phyloP scores from a whole-genome alignment of 768 basidiomycete genomes.

The Xerocomellus amylosporus region DNA sequence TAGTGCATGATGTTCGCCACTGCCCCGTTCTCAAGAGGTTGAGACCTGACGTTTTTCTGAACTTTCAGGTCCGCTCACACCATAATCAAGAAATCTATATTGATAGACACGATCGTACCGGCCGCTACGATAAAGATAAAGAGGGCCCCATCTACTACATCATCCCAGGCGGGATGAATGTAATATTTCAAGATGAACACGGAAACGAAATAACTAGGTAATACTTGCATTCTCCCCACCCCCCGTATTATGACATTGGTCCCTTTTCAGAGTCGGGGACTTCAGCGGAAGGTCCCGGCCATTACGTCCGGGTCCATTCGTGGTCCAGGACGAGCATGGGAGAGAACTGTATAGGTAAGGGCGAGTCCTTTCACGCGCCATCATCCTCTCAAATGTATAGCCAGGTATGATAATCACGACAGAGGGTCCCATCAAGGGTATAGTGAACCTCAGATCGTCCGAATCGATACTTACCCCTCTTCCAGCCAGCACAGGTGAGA shows the following conservation, averaged over 20 bases:
- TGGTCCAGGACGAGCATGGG: conserved; percentile 61
- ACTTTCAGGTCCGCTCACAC: conserved; percentile 24
- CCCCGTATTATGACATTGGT: neutral
- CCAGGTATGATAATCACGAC: conserved; percentile 28
- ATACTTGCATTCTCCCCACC: neutral
- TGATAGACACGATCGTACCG: conserved; percentile 21
- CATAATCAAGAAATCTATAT: conserved; percentile 21
- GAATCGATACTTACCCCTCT: conserved; percentile 22
- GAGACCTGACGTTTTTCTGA: conserved; percentile 9
- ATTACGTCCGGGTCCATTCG: conserved; percentile 40
- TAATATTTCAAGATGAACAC: conserved; percentile 64
- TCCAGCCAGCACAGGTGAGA: conserved; percentile 21
- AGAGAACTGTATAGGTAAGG: conserved; percentile 54
- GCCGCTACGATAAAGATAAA: conserved; percentile 20
- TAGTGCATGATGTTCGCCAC: conserved; percentile 14
- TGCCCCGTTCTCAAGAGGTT: neutral
- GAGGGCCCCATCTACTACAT: conserved; percentile 51
- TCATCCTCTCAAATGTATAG: conserved; percentile 1
- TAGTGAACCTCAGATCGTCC: conserved; percentile 27
- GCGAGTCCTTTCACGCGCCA: neutral
- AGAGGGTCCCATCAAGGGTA: conserved; percentile 23
- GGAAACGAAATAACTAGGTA: conserved; percentile 66
- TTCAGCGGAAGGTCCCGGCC: conserved; percentile 35
- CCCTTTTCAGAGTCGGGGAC: conserved; percentile 47
- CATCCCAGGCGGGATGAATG: conserved; percentile 60